A percentile compares a stretch with the other conserved stretches of the same genome.
Evolutionary conservation across 1,139 yeast species (phyloP).

Genomic region (Hyphopichia wangnamkhiaoensis): DNA sequence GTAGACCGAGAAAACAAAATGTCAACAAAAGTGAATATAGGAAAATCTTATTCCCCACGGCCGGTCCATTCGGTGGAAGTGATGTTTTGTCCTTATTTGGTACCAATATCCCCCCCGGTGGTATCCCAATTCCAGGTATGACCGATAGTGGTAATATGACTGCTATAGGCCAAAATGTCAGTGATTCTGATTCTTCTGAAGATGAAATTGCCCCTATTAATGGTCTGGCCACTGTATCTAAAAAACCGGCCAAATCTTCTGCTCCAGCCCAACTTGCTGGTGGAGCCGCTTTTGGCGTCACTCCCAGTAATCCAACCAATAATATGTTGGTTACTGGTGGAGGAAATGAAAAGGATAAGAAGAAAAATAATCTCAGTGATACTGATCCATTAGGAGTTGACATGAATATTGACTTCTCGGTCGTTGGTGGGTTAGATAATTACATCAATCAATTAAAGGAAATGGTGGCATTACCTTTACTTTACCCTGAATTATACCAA

Average conservation of each 20-base stretch:
- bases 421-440: constrained; percentile 90
- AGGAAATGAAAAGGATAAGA: constrained; percentile 29
- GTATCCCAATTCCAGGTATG: constrained; percentile 44
- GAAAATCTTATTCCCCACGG: constrained; percentile 81
- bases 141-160: constrained; percentile 32
- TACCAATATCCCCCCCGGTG: constrained; percentile 57
- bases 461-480: constrained; percentile 91
- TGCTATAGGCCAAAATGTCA: constrained; percentile 51
- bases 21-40: constrained; percentile 47
- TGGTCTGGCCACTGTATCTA: constrained; percentile 36
- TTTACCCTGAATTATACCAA: constrained; percentile 92
- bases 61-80: constrained; percentile 97
- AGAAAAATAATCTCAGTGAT: constrained; percentile 79
- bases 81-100: constrained; percentile 80
- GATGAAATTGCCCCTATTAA: constrained; percentile 50
- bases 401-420: constrained; percentile 85
- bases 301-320: constrained; percentile 9
- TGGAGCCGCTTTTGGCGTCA: constrained; percentile 17
- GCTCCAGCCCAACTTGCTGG: constrained; percentile 12
- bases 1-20: constrained; percentile 32
- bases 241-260: constrained; percentile 22
- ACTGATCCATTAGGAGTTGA: constrained; percentile 95
- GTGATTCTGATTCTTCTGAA: constrained; percentile 74
- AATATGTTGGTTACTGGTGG: constrained; percentile 39
- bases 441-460: constrained; percentile 92